Base-by-base conservation (phyloP, 129 eudicot species). In the Lactuca sativa region DNA sequence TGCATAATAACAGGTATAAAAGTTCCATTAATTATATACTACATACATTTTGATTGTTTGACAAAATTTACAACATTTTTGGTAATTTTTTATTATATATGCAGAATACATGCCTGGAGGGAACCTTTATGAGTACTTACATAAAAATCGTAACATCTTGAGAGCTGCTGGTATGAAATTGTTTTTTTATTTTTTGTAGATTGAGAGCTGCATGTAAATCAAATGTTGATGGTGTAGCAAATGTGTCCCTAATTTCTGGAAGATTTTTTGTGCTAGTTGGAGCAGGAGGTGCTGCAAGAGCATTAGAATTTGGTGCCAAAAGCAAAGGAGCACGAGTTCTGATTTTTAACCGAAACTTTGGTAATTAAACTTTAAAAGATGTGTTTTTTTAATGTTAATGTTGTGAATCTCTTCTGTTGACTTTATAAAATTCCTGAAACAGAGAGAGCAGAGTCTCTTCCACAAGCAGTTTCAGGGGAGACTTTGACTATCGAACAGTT, bases 201-300 rank as follows among this genome's bases (percentile, higher is more conserved):
- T n/a, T n/a, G n/a, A n/a, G n/a, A n/a, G n/a, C n/a, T n/a, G n/a
- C n/a, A n/a, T n/a, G n/a, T n/a, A n/a, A n/a, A n/a, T n/a, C n/a
- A n/a, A n/a, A n/a, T n/a, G n/a, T n/a, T n/a, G n/a, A n/a, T n/a
- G n/a, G n/a, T 64, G 66, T 57, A 65, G 67, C 67, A 68, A 72
- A 77, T 14, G 86, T 62, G 32, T 91, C 97, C 40, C 96, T 96
- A 3, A 62, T 91, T 59, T 71, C 82, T 66, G 97, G 97, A 47
- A 80, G 82, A 79, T 51, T 86, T 56, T 80, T 91, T 69, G 96
- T 91, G 16, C 66, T 91, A 67, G 88, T 91, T 83, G 97, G 97
- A 64, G 97, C 96, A 5, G 97, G 97, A 60, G 97, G 97, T 64
- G 96, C 97, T 25, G 97, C 93, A 57, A 80, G 88, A 78, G 96